Base-by-base conservation (phyloP, 345 rosid species). In the Hibiscus mutabilis region DNA sequence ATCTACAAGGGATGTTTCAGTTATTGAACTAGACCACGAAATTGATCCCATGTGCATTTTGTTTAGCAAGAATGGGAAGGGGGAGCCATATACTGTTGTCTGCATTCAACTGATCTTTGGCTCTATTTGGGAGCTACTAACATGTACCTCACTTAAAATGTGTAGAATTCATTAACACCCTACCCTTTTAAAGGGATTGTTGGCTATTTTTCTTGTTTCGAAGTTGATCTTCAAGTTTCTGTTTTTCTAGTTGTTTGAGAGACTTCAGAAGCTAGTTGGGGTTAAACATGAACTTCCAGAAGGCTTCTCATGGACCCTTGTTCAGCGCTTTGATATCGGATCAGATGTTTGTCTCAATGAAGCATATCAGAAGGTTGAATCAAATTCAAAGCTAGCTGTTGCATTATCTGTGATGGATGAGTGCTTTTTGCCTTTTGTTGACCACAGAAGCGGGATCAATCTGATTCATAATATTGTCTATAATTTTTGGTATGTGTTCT, bases 401-500 rank as follows among this genome's bases (percentile, higher is more conserved):
- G 97, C 99, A 21, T 83, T 90, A 71, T 76, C 81, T 51, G 79
- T 95, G 63, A 92, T 95, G 99, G 93, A 95, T 70, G 99, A 92
- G 82, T 95, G 99, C 78, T 95, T 95, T 80, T 83, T 86, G 81
- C 97, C 99, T 60, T 84, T 85, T 71, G 78, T 80, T 73, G 97
- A 95, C 84, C 91, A 86, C 77, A 87, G 89, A 85, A 95, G 96
- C 80, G 99, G 97, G 76, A 82, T 84, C 68, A 87, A 92, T 84
- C 80, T 92, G 77, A 90, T 95, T 77, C 90, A 83, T 71, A 95
- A 95, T 74, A 84, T 95, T 74, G 89, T 95, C 71, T 95, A 90
- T 60, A 95, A 86, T 80, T 88, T 87, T 77, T 91, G 91, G 98
- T 90, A 81, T 85, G 92, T 73, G 51, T 44, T 67, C 16, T n/a